These are phyloP conservation scores for Corylus avellana DNA, from an alignment of 306 rosid species.

Conservation along the genomic window DNA sequence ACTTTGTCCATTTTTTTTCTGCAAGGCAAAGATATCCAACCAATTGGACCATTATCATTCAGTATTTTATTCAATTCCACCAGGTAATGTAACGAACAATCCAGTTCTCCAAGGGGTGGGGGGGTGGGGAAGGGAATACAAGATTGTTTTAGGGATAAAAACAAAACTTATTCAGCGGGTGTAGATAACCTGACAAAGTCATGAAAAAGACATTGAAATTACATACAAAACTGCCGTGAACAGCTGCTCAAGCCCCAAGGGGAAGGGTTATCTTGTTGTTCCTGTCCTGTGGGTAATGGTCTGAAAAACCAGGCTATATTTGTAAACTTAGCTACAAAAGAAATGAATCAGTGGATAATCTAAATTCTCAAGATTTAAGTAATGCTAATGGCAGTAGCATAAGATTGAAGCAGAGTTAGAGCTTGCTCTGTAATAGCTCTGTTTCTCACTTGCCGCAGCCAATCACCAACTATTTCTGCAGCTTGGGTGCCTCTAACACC, in stretches of 20 bases:
- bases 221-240: slow-evolving; percentile 25
- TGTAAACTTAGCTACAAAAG: slow-evolving; percentile 28
- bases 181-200: not conserved
- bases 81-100: not conserved
- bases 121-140: too few relatives aligned
- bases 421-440: slow-evolving; percentile 98
- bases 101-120: too few relatives aligned
- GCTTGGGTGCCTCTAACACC: slow-evolving; percentile 79
- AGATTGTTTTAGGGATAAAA: not conserved
- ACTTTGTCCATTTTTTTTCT: too few relatives aligned
- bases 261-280: slow-evolving; percentile 24
- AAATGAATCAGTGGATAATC: slow-evolving; percentile 28
- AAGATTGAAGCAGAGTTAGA: slow-evolving; percentile 73
- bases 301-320: slow-evolving; percentile 21
- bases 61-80: not conserved
- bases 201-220: slow-evolving; percentile 26
- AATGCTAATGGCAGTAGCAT: slow-evolving; percentile 76
- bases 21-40: too few relatives aligned
- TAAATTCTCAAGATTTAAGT: slow-evolving; percentile 35
- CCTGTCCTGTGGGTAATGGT: slow-evolving; percentile 25
- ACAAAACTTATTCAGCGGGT: slow-evolving; percentile 13
- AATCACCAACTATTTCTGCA: slow-evolving; percentile 62
- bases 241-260: slow-evolving; percentile 29
- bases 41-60: too few relatives aligned
- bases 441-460: slow-evolving; percentile 80